These are phyloP conservation scores for Cadophora sp. DNA, from an alignment of 2,329 filamentous ascomycete species.

Conservation along the genomic window DNA sequence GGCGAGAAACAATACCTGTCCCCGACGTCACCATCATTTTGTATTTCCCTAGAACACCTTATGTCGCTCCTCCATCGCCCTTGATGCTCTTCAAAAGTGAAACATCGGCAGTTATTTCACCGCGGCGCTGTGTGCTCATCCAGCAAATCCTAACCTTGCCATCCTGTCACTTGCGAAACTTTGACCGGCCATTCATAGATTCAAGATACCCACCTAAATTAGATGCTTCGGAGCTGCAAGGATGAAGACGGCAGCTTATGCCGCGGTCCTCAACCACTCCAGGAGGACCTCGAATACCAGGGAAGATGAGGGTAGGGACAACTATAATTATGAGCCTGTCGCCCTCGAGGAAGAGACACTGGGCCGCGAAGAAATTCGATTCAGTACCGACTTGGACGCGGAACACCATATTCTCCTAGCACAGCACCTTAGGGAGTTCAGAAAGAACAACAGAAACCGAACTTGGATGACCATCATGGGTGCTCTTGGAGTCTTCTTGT, in stretches of 20 bases:
- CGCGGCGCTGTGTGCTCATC: conserved; percentile 5
- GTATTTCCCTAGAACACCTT: background rate
- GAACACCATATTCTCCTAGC: conserved; percentile 27
- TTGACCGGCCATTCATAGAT: conserved; percentile 13
- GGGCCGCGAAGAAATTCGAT: conserved; percentile 15
- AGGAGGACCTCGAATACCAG: conserved; percentile 11
- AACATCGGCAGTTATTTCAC: background rate
- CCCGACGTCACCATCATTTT: background rate
- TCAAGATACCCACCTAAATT: background rate
- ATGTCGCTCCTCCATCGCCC: background rate
- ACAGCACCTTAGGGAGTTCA: conserved; percentile 32
- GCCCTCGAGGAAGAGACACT: conserved; percentile 15
- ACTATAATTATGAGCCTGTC: conserved; percentile 38
- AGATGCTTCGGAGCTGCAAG: conserved; percentile 20
- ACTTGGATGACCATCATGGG: conserved; percentile 28
- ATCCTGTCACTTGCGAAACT: background rate
- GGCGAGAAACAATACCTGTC: background rate
- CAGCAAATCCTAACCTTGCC: background rate
- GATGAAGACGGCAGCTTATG: conserved; percentile 28
- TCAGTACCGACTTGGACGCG: conserved; percentile 18
- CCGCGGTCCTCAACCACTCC: conserved; percentile 18
- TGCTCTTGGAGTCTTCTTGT: conserved; percentile 33
- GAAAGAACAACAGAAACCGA: conserved; percentile 30
- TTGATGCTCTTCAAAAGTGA: conserved; percentile 23
- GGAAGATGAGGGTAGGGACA: conserved; percentile 8